Evolutionary conservation across 768 basidiomycete genomes (phyloP).

Genomic region (Boletus sensibilis): DNA sequence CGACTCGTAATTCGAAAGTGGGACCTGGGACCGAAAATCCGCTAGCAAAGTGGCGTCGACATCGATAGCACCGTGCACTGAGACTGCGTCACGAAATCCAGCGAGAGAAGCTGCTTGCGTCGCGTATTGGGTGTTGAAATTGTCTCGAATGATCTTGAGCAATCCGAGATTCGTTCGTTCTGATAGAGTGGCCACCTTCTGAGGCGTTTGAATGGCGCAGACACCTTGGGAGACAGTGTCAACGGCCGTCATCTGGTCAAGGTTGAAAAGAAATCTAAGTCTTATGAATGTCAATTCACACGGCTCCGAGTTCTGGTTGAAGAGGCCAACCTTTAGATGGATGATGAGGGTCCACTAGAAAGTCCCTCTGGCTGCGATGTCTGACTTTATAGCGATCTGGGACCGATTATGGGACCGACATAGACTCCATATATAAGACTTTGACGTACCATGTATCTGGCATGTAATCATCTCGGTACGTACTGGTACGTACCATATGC

Average conservation of each 20-base stretch:
- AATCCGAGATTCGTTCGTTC: slow-evolving; percentile 3
- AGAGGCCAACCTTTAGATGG: background rate
- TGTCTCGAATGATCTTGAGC: slow-evolving; percentile 8
- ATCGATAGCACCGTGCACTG: background rate
- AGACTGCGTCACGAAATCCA: slow-evolving; percentile 10
- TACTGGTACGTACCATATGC: too few species aligned
- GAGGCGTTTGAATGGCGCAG: background rate
- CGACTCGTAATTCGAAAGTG: too few species aligned
- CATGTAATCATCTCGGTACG: too few species aligned
- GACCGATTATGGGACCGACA: too few species aligned
- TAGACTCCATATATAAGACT: too few species aligned
- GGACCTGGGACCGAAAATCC: slow-evolving; percentile 8
- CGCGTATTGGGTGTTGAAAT: slow-evolving; percentile 9
- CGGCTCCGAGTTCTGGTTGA: too few species aligned
- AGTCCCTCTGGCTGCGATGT: too few species aligned
- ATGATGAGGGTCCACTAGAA: too few species aligned
- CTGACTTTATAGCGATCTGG: background rate
- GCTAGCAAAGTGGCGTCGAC: slow-evolving; percentile 7
- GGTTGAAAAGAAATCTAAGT: background rate
- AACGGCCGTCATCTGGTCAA: background rate
- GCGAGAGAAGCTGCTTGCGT: slow-evolving; percentile 1
- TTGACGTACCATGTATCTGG: too few species aligned
- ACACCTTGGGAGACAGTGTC: too few species aligned
- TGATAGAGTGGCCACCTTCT: background rate
- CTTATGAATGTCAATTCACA: background rate